Evolutionary conservation across 2,329 filamentous ascomycete species (phyloP), one percentile per base, ranked within the genome.

Genomic region (Paracoccidioides brasiliensis): DNA sequence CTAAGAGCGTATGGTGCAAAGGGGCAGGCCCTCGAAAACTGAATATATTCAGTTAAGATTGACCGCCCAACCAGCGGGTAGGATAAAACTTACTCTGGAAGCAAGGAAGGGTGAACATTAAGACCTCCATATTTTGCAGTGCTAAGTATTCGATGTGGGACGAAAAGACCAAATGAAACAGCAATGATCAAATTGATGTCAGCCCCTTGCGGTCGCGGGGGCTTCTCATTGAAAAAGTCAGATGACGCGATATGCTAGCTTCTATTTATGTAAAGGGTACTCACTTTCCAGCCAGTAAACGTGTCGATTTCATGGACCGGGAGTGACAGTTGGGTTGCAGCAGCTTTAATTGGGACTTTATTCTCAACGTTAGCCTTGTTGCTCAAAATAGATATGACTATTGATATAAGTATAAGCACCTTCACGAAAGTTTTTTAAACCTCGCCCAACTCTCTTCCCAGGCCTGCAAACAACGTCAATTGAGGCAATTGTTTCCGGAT

Each of bases 101-200:
- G 79, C 33, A 96, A 72, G 0, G 91, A 97, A 0, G 93, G 93
- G 66, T 98, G 93, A 2, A 98, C 79, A 69, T 98, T 98, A 3
- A 98, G 73, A 0, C 93, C 93, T 45, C 90, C 90, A 71, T 94
- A 95, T 63, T 80, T 81, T 30, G 86, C 81, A 0, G 73, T 73
- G 28, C 74, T 74, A 28, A 98, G 75, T 14, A 97, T 81, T 4
- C 88, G 79, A 0, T 79, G 78, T 0, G 93, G 93, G 0, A 98
- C 84, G 58, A 96, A 85, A 6, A 95, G 79, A 3, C 93, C 93
- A 71, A 97, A 98, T 0, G 93, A 97, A 4, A 97, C 93, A 50
- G 90, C 90, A 48, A 97, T 77, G 62, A 98, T 80, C 57, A 98
- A 76, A 68, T 96, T 90, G 61, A 83, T 82, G 32, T 72, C 62